A percentile compares a stretch with the other conserved stretches of the same genome.
Evolutionary conservation across 352 stramenopile genomes (phyloP).

Genomic region (Lagenidium giganteum): DNA sequence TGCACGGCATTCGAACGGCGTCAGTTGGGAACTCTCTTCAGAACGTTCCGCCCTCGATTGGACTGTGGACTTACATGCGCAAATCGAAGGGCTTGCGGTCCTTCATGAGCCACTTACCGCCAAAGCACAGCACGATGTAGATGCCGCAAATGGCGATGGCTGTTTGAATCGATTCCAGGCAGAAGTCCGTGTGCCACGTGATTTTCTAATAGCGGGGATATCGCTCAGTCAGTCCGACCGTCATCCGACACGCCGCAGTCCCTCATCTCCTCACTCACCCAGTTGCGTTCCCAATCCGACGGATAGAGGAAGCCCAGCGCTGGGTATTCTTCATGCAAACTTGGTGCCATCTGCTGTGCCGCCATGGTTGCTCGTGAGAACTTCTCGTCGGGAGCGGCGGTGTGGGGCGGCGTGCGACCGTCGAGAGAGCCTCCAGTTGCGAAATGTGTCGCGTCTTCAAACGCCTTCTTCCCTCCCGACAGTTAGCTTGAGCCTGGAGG

Average conservation of each 20-base stretch:
- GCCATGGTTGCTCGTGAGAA: too few species aligned
- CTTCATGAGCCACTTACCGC: constrained; percentile 70
- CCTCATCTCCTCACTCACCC: constrained; percentile 24
- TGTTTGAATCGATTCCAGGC: constrained; percentile 53
- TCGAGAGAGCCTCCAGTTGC: too few species aligned
- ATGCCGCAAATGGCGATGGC: constrained; percentile 49
- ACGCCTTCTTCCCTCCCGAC: too few species aligned
- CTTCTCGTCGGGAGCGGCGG: too few species aligned
- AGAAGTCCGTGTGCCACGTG: constrained; percentile 65
- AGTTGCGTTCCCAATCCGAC: constrained; percentile 72
- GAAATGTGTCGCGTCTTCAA: too few species aligned
- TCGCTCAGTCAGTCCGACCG: not conserved
- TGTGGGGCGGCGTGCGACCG: too few species aligned
- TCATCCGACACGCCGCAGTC: constrained; percentile 2
- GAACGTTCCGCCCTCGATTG: too few species aligned
- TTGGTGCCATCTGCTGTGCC: too few species aligned
- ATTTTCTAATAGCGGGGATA: constrained; percentile 27
- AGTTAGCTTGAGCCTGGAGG: too few species aligned
- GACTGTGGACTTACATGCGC: constrained; percentile 57
- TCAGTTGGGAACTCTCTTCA: not conserved
- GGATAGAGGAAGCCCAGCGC: constrained; percentile 63
- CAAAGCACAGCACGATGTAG: constrained; percentile 79
- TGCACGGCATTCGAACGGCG: not conserved
- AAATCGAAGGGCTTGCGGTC: constrained; percentile 78
- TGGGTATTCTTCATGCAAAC: too few species aligned